Base-by-base conservation (phyloP, 768 basidiomycete species). In the Pluteus cervinus region DNA sequence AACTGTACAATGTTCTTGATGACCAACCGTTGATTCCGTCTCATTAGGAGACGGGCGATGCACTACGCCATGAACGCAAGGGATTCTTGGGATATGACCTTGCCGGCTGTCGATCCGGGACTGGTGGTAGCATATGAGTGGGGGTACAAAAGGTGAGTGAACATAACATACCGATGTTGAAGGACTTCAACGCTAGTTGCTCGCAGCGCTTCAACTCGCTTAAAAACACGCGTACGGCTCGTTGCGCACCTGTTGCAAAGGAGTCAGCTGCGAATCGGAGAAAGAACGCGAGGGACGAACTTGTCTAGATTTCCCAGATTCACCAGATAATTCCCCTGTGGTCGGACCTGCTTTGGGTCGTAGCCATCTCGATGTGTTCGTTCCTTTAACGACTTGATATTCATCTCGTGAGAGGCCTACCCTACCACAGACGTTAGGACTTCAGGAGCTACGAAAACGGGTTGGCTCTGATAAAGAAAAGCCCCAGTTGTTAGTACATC, bases 361-460 rank as follows among this genome's bases (percentile, higher is more conserved):
- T 90, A 90, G 1, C 74, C 73, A 42, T 79, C 72, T 21, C 69
- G 66, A 37, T 61, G 49, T 74, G 88, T 68, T 17, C 77, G 67
- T 23, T 60, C 55, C 51, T 77, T 81, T 60, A 89, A 90, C 22
- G 62, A 45, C n/a, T n/a, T 2, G 57, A 39, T 7, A 88, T 67
- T 1, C 71, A 78, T 9, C 67, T 55, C 8, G 66, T 68, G 2
- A 88, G 65, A 2, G 76, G 60, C 3, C 79, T 74, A 4, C 80
- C 79, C 7, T 58, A 64, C 90, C 90, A 93, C 57, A 81, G 82
- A 15, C 85, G 67, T 48, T 91, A 89, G 0, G 81, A 84, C 57
- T 91, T 93, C 25, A 90, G 57, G 49, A 92, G 91, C 7, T 91
- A 64, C 0, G 85, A 87, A 47, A 92, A 85, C 4, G 86, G 76